Percentiles rank a stretch among this genome's conserved stretches.
phyloP scores from a whole-genome alignment of 2,329 filamentous ascomycete genomes.

The Fusarium euwallaceae region DNA sequence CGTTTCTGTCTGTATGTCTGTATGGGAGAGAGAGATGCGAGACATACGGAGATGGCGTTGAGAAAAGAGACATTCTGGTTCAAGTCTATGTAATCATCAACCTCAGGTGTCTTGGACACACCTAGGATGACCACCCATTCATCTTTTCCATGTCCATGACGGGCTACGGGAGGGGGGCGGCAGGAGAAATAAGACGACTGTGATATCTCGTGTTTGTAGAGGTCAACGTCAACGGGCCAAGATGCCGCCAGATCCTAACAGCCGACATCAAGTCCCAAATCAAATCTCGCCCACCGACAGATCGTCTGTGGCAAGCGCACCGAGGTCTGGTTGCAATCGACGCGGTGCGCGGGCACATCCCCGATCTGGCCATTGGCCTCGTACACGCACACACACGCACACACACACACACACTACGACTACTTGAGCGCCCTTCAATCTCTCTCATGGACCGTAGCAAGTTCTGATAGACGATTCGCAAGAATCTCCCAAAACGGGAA shows the following conservation, averaged over 20 bases:
- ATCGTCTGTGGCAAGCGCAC: constrained; percentile 2
- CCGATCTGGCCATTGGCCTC: constrained; percentile 9
- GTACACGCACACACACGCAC: background rate
- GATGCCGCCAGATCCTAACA: constrained; percentile 1
- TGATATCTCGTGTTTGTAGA: constrained; percentile 17
- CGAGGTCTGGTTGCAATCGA: background rate
- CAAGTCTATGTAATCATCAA: background rate
- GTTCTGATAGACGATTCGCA: constrained; percentile 46
- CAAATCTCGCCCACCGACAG: background rate
- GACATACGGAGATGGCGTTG: background rate
- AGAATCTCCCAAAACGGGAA: constrained; percentile 50
- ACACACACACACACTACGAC: background rate
- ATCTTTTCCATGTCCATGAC: constrained; percentile 1
- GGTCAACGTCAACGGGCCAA: background rate
- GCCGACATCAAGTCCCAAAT: background rate
- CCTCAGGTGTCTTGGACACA: background rate
- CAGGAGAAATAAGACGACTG: constrained; percentile 29
- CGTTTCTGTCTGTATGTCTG: constrained; percentile 10
- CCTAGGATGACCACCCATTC: background rate
- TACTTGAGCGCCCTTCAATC: constrained; percentile 4
- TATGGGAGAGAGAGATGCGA: background rate
- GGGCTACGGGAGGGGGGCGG: constrained; percentile 8
- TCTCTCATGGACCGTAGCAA: constrained; percentile 18
- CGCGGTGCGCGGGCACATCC: constrained; percentile 20
- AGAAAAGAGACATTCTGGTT: background rate